Percentiles rank a stretch among this genome's conserved stretches.
These are phyloP conservation scores for Ziziphus jujuba DNA, from an alignment of 306 rosid genomes.

Conservation along the genomic window DNA sequence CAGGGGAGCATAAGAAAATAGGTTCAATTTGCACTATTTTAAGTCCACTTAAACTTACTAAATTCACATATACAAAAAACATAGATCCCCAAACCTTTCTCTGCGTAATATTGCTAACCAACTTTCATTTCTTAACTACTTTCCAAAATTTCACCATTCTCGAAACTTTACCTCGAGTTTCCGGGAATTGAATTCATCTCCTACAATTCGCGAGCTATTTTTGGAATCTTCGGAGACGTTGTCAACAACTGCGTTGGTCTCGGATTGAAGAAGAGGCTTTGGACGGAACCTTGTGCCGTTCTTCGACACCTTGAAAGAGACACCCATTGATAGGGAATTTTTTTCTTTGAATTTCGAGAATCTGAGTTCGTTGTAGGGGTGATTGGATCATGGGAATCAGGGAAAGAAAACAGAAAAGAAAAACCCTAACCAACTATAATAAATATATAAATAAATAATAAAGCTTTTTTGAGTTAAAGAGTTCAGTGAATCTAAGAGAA, in stretches of 20 bases:
- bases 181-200: conserved; percentile 22
- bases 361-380: conserved; percentile 8
- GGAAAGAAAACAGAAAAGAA: neutral
- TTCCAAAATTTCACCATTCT: neutral
- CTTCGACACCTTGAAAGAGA: conserved; percentile 56
- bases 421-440: neutral
- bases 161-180: conserved; percentile 37
- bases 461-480: neutral
- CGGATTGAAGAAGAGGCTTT: conserved; percentile 36
- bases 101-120: neutral
- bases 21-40: neutral
- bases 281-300: conserved; percentile 50
- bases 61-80: neutral
- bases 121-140: neutral
- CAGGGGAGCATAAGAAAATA: neutral
- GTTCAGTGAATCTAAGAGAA: neutral
- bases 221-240: conserved; percentile 28
- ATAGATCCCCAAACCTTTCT: neutral
- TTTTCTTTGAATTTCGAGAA: neutral
- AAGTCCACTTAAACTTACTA: neutral
- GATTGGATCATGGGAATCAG: conserved; percentile 19
- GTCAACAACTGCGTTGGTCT: conserved; percentile 18
- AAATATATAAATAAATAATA: neutral
- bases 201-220: conserved; percentile 27
- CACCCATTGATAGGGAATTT: conserved; percentile 40